These are phyloP conservation scores for Seminavis robusta DNA, from an alignment of 108 stramenopile species.

Conservation along the genomic window DNA sequence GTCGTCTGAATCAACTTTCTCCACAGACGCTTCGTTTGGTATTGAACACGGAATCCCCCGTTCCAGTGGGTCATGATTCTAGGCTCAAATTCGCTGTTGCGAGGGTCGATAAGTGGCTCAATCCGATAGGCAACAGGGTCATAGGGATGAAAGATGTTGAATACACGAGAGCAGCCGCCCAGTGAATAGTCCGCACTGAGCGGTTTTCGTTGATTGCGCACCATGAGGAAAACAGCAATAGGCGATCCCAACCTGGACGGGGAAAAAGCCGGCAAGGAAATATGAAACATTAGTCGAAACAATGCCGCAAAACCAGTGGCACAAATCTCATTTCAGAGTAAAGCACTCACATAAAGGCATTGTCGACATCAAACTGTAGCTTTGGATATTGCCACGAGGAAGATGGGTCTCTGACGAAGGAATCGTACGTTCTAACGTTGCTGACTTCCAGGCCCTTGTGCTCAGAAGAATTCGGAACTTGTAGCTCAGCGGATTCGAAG, in stretches of 20 bases:
- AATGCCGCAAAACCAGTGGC: no score
- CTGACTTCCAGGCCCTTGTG: no score
- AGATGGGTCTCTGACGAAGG: background rate
- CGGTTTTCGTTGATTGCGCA: constrained; percentile 55
- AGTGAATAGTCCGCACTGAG: constrained; percentile 32
- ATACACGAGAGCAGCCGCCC: constrained; percentile 51
- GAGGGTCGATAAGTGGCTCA: constrained; percentile 62
- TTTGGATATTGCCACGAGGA: constrained; percentile 37
- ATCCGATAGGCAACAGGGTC: constrained; percentile 76
- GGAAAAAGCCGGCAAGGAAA: no score
- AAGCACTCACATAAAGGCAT: constrained; percentile 44
- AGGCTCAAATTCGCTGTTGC: constrained; percentile 50
- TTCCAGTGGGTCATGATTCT: constrained; percentile 77
- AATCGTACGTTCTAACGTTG: no score
- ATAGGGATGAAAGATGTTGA: constrained; percentile 83
- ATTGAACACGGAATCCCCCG: constrained; percentile 79
- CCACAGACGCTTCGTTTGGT: constrained; percentile 68
- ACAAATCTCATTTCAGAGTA: no score
- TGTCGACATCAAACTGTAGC: constrained; percentile 50
- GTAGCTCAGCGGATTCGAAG: no score
- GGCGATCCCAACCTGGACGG: constrained; percentile 66
- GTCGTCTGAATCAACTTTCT: constrained; percentile 44
- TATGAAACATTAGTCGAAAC: no score
- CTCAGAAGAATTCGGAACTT: no score
- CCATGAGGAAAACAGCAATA: constrained; percentile 69